Evolutionary conservation across 345 rosid species (phyloP).

Genomic region (Geranium rotundifolium): DNA sequence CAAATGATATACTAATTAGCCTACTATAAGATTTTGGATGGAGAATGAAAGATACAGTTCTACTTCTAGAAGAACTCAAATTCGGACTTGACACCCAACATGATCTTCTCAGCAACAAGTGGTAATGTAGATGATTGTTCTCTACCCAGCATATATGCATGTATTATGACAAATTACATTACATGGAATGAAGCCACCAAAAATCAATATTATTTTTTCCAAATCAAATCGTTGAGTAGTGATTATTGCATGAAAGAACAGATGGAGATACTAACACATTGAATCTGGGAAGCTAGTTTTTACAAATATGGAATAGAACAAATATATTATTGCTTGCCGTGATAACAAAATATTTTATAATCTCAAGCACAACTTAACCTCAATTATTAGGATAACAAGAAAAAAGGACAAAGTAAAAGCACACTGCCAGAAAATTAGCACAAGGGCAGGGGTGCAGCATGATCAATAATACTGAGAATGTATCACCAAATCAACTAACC

Average conservation of each 20-base stretch:
- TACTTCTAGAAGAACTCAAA: no score
- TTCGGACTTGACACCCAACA: no score
- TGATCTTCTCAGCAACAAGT: no score
- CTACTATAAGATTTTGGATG: background rate
- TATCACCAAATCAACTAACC: conserved; percentile 25
- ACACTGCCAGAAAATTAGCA: background rate
- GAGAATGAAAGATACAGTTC: no score
- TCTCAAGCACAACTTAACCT: background rate
- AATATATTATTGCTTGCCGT: background rate
- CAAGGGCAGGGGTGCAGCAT: background rate
- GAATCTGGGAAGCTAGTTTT: background rate
- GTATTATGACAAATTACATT: no score
- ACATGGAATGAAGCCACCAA: no score
- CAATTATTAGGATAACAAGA: background rate
- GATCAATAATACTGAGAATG: background rate
- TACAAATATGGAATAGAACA: background rate
- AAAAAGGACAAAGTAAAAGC: background rate
- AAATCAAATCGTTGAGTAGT: no score
- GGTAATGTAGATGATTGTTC: no score
- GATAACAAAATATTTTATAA: background rate
- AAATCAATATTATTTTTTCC: no score
- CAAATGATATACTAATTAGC: background rate
- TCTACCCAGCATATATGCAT: no score
- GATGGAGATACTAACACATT: background rate
- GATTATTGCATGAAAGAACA: no score